Percentiles rank a stretch among this genome's conserved stretches.
Conservation (phyloP, 2,329 filamentous ascomycete genomes). For the Colletotrichum sansevieriae region DNA sequence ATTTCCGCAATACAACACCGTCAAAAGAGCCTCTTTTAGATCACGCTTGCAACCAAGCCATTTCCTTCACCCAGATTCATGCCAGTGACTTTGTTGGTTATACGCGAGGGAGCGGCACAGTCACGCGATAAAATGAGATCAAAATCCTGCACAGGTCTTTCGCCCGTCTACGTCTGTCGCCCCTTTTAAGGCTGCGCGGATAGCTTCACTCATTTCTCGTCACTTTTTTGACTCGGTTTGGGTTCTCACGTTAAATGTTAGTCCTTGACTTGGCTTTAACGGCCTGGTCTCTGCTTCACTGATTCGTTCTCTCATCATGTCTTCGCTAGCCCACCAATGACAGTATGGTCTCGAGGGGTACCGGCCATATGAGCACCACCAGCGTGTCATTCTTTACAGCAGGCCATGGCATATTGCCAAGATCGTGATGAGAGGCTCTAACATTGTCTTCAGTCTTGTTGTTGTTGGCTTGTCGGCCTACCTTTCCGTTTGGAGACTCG, state of each 20-base stretch:
- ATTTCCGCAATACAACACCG: too few species aligned
- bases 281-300: neutral
- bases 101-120: too few species aligned
- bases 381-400: conserved; percentile 29
- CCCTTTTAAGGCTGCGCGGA: neutral
- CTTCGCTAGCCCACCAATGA: conserved; percentile 3
- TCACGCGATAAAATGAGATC: too few species aligned
- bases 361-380: conserved; percentile 27
- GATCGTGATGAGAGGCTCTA: conserved; percentile 47
- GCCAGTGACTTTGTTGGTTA: too few species aligned
- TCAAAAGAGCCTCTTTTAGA: too few species aligned
- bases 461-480: conserved; percentile 32
- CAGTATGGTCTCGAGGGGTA: conserved; percentile 28
- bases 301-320: neutral
- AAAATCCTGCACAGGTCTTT: too few species aligned
- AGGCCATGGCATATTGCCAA: conserved; percentile 49
- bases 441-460: conserved; percentile 46
- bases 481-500: neutral
- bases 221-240: neutral
- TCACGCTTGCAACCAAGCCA: too few species aligned
- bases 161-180: too few species aligned
- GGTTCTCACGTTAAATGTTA: neutral
- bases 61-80: too few species aligned
- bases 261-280: neutral
- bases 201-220: neutral